These are phyloP conservation scores for Brassica balearica DNA, from an alignment of 441 rosid genomes.

Conservation along the genomic window DNA sequence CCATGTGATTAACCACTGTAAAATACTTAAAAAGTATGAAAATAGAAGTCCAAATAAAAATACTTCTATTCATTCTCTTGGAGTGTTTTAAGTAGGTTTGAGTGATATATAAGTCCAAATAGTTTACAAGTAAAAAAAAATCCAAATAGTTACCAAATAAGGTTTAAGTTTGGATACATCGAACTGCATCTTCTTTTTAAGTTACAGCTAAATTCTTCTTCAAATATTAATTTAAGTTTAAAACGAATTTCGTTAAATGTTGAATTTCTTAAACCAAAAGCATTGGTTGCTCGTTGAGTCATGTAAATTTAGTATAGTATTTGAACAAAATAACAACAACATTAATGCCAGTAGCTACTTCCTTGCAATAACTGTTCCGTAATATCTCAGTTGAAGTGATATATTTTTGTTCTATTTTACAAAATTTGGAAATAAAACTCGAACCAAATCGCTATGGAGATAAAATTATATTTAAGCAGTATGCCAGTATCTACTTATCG, in stretches of 20 bases:
- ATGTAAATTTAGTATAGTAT: constrained; percentile 25
- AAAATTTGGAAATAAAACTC: too few relatives aligned
- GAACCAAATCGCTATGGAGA: too few relatives aligned
- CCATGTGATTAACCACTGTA: constrained; percentile 5
- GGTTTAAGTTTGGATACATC: not conserved
- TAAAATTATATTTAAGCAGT: not conserved
- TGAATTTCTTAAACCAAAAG: not conserved
- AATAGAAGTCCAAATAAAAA: not conserved
- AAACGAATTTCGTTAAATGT: not conserved
- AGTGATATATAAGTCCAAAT: too few relatives aligned
- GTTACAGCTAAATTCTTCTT: not conserved
- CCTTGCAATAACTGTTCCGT: not conserved
- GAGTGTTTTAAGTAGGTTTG: not conserved
- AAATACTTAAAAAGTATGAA: not conserved
- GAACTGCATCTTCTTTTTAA: not conserved
- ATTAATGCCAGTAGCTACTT: not conserved
- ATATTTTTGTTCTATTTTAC: too few relatives aligned
- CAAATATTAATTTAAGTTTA: not conserved
- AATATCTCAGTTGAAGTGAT: not conserved
- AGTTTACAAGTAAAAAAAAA: too few relatives aligned
- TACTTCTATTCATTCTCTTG: not conserved
- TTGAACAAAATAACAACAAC: constrained; percentile 38
- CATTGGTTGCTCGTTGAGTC: constrained; percentile 37
- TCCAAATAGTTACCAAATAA: too few relatives aligned
- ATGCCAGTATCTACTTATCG: not conserved